Base-by-base conservation (phyloP, 805 yeast genomes). In the Starmerella sirachaensis region DNA sequence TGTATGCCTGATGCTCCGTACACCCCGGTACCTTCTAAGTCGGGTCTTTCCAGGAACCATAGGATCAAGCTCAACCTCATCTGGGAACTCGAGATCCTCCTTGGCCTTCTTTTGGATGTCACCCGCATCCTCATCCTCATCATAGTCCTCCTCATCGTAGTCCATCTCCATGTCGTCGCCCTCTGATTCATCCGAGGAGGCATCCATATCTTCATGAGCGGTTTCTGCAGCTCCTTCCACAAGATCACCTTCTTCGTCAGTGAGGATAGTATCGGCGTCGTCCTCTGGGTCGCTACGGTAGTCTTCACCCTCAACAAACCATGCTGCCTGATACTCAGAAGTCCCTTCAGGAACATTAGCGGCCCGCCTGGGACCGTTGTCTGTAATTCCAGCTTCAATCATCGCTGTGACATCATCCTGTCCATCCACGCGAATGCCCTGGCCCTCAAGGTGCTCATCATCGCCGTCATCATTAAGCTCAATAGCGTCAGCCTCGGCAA, bases 31-130 rank as follows among this genome's bases (percentile, higher is more conserved):
- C 44, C 85, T 72, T 21, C 66, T 60, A 40, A 91, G 66, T 46
- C 83, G 70, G 46, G 85, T 84, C 50, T 70, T 70, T 8, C 82
- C 97, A 5, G 79, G 69, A 47, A 72, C 86, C 5, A 59, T 55
- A 21, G 96, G 96, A 31, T 68, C 70, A 29, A 91, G 62, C 57
- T 91, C 97, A 39, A 88, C 62, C 61, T 91, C 98, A 60, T 91
- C 99, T 0, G 97, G 97, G 66, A 85, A 91, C 51, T 86, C 94
- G 24, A 74, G 68, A 56, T 84, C 96, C 38, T 86, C 96, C 42
- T 71, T 70, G 48, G 76, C 94, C 27, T 66, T 66, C 49, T 18
- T 31, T n/a, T 74, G 75, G 57, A 83, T 95, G 50, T 84, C 95
- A 50, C 82, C 94, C 23, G 74, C 75, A 54, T 75, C 77, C 24